phyloP scores from a whole-genome alignment of 2,329 filamentous ascomycete species.

The Chrysoporthe austroafricana region DNA sequence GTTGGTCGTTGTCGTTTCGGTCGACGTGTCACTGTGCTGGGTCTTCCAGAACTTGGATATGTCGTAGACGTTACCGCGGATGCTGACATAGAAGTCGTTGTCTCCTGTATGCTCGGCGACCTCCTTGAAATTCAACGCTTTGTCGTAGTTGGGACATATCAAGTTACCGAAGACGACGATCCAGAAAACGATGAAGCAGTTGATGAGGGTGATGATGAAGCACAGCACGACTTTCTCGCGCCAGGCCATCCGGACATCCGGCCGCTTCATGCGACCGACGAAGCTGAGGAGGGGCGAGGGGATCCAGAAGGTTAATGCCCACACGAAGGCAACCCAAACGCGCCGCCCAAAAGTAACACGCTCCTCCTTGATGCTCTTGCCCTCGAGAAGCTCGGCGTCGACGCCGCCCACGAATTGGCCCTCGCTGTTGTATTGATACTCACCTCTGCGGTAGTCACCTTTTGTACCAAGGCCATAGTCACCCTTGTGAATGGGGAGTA shows the following conservation, averaged over 20 bases:
- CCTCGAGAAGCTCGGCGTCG: slow-evolving; percentile 78
- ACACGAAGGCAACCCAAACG: slow-evolving; percentile 80
- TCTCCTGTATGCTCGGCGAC: slow-evolving; percentile 71
- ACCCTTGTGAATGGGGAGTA: slow-evolving; percentile 64
- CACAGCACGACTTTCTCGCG: slow-evolving; percentile 90
- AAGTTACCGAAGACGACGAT: slow-evolving; percentile 85
- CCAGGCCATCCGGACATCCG: slow-evolving; percentile 96
- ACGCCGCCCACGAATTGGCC: slow-evolving; percentile 70
- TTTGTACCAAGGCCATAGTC: slow-evolving; percentile 90
- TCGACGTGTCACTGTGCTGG: slow-evolving; percentile 77
- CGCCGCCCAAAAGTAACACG: slow-evolving; percentile 67
- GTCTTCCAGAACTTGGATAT: slow-evolving; percentile 84
- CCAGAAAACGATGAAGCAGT: slow-evolving; percentile 85
- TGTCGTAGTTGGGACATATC: slow-evolving; percentile 88
- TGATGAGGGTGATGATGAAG: slow-evolving; percentile 78
- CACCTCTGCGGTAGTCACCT: slow-evolving; percentile 74
- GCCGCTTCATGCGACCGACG: slow-evolving; percentile 93
- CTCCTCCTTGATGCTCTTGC: slow-evolving; percentile 75
- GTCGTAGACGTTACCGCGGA: slow-evolving; percentile 90
- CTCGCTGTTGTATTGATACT: slow-evolving; percentile 71
- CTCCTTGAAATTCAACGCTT: slow-evolving; percentile 78
- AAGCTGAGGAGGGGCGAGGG: slow-evolving; percentile 81
- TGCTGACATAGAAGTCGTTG: slow-evolving; percentile 83
- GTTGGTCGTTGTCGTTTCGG: slow-evolving; percentile 59
- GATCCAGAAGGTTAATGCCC: slow-evolving; percentile 91